Base-by-base conservation (phyloP, 2,329 filamentous ascomycete species). In the Balansia obtecta region DNA sequence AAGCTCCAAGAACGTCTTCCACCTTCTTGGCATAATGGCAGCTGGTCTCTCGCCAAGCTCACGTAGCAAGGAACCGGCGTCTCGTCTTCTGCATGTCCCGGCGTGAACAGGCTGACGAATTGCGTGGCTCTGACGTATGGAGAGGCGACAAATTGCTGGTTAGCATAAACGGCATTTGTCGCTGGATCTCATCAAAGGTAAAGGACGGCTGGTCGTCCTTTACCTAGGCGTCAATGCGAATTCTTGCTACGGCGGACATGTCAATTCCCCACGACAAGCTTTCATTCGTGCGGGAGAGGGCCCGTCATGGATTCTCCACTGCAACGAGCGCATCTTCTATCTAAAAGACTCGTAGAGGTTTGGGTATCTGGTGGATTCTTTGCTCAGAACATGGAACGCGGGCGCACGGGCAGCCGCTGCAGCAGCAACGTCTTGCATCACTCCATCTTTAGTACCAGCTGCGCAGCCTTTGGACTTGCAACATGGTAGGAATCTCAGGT, bases 1-100 rank as follows among this genome's bases (percentile, higher is more conserved):
- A 50, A 43, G 44, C 43, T 47, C 52, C 52, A 54, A 10, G 42
- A 32, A 2, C 41, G 50, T 15, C 52, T 50, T 13, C 50, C 47
- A 1, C 22, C 44, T 11, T 38, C 16, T 30, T 43, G 49, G 20
- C 46, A 45, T 13, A 46, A 48, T 15, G 38, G 16, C 9, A 46
- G 46, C 32, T 46, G 40, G 13, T 48, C 49, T 15, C 45, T 42
- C 44, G 52, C 41, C 22, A 50, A 43, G 20, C 30, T 33, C 18
- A 46, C 45, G 32, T 54, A 54, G 12, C 39, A 44, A 3, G n/a
- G n/a, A n/a, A n/a, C n/a, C n/a, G n/a, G n/a, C n/a, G n/a, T n/a
- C n/a, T n/a, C n/a, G n/a, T n/a, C n/a, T n/a, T n/a, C n/a, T n/a
- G n/a, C n/a, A n/a, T n/a, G n/a, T n/a, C n/a, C n/a, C n/a, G n/a